Conservation (phyloP, 306 rosid genomes). For the Lotus japonicus region DNA sequence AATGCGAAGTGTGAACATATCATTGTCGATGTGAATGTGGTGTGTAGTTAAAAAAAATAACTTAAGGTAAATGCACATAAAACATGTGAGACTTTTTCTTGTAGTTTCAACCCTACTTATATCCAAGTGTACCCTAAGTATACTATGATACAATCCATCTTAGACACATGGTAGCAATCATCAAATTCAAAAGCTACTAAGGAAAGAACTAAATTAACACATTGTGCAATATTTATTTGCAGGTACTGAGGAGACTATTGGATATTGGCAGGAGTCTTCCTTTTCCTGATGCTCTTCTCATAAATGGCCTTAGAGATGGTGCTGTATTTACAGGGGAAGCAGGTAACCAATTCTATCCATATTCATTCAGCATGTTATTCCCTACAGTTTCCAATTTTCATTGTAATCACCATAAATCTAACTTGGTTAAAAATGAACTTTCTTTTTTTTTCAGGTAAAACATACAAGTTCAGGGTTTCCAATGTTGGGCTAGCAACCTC, state of each 20-base stretch:
- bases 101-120: too few relatives aligned
- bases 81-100: too few relatives aligned
- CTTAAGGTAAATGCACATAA: too few relatives aligned
- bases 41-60: too few relatives aligned
- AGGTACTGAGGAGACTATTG: constrained; percentile 46
- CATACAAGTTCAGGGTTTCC: constrained; percentile 71
- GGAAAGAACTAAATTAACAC: not conserved
- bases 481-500: constrained; percentile 65
- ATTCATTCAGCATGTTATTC: not conserved
- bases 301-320: constrained; percentile 40
- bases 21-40: too few relatives aligned
- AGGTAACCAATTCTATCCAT: constrained; percentile 31
- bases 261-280: constrained; percentile 58
- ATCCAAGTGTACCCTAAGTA: too few relatives aligned
- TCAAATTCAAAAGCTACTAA: not conserved
- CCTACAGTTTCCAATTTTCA: not conserved
- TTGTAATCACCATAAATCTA: not conserved
- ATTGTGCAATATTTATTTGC: not conserved
- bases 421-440: not conserved
- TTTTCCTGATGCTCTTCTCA: constrained; percentile 62
- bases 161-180: not conserved
- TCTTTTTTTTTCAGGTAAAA: constrained; percentile 47
- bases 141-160: not conserved
- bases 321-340: constrained; percentile 37
- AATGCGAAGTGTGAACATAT: too few relatives aligned